These are phyloP conservation scores for Kodamaea sp. DNA, from an alignment of 1,139 yeast genomes.

Conservation along the genomic window DNA sequence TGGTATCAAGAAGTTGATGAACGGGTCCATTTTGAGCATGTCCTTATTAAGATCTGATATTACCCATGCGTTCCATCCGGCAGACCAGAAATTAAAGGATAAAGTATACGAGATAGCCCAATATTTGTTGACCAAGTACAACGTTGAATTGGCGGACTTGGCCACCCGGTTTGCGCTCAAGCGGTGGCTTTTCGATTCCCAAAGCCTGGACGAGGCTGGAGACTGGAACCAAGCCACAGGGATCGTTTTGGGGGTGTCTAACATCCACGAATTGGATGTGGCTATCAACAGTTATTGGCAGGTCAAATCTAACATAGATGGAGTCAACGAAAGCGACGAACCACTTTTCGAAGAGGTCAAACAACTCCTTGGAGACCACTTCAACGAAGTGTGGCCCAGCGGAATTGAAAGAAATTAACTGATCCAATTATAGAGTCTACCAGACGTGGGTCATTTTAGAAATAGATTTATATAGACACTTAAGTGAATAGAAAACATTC, in stretches of 20 bases:
- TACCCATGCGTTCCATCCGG: constrained; percentile 84
- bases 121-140: constrained; percentile 30
- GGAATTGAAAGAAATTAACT: constrained; percentile 47
- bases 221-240: constrained; percentile 45
- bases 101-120: constrained; percentile 58
- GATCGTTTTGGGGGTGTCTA: constrained; percentile 76
- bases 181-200: constrained; percentile 49
- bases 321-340: constrained; percentile 41
- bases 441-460: too few species aligned
- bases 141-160: constrained; percentile 73
- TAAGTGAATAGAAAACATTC: too few species aligned
- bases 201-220: constrained; percentile 8
- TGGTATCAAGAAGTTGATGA: constrained; percentile 58
- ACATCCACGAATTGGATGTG: constrained; percentile 56
- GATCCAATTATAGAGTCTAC: too few species aligned
- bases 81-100: constrained; percentile 55
- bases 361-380: constrained; percentile 47
- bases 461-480: too few species aligned
- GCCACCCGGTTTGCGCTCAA: constrained; percentile 76
- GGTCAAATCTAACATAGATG: constrained; percentile 38
- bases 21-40: constrained; percentile 90
- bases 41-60: constrained; percentile 68
- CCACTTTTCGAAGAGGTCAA: constrained; percentile 46
- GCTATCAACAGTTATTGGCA: constrained; percentile 62
- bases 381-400: constrained; percentile 72